Evolutionary conservation across 331 rosid genomes (phyloP), one percentile per base, ranked within the genome.

Genomic region (Pyrus hybrid): DNA sequence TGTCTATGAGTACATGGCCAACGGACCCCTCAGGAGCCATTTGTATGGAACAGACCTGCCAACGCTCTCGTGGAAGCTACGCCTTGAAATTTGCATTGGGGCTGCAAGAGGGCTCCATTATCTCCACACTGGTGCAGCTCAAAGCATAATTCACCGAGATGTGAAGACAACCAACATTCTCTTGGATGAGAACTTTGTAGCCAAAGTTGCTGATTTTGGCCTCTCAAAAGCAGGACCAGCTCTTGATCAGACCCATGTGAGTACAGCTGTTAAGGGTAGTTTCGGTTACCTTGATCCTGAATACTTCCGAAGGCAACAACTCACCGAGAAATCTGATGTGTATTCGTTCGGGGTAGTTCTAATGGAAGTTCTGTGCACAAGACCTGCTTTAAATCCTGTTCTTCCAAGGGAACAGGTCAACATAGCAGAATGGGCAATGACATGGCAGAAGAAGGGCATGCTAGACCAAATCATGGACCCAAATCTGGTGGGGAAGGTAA

Each of bases 201-300:
- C 98, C 47, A 94, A 94, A 83, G 98, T 94, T 82, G 98, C 98
- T 58, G 98, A 94, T 66, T 94, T 94, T 67, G 98, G 98, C 80
- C 90, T 94, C 79, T 94, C 98, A 25, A 94, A 90, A 83, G 86
- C 95, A 2, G 98, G 98, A 53, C 98, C 97, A 25, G 79, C 97
- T 22, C 78, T 94, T 32, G 98, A 94, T 83, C 96, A 94, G 79
- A 94, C 96, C 43, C 98, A 94, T 72, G 97, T 94, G 69, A 94
- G 97, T 86, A 94, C 98, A 18, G 98, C 98, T 22, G 98, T 94
- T 32, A 94, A 94, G 76, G 98, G 98, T 47, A 94, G 98, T 81
- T 94, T 94, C 16, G 98, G 98, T 82, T 94, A 94, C 82, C 95
- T 94, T 26, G 98, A 94, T 65, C 98, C 98, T 6, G 98, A 94